Conservation (phyloP, 78 protist genomes). For the Dictyostelium capitatum region DNA sequence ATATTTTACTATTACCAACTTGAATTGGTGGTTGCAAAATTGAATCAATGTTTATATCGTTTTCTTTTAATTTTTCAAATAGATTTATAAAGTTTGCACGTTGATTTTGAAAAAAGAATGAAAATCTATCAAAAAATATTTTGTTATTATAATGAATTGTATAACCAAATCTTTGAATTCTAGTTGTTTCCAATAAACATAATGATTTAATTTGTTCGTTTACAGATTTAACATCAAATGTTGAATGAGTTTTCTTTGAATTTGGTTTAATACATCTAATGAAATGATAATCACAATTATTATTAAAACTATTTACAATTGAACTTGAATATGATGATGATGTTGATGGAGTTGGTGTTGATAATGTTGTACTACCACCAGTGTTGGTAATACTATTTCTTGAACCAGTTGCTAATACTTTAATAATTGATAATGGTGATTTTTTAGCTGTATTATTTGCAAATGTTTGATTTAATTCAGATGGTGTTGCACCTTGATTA, state of each 20-base stretch:
- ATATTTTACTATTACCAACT: conserved; percentile 11
- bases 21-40: conserved; percentile 31
- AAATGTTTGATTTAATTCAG: neutral
- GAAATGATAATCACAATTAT: conserved; percentile 83
- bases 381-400: neutral
- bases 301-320: neutral
- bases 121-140: conserved; percentile 79
- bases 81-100: neutral
- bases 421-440: conserved; percentile 66
- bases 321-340: neutral
- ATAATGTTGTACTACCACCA: neutral
- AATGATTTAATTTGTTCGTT: conserved; percentile 88
- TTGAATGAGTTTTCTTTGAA: conserved; percentile 39
- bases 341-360: neutral
- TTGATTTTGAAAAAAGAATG: conserved; percentile 45
- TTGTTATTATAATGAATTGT: conserved; percentile 80
- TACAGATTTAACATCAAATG: conserved; percentile 47
- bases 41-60: conserved; percentile 25
- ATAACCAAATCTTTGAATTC: conserved; percentile 91
- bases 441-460: neutral
- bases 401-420: conserved; percentile 60
- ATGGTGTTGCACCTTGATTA: neutral
- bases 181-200: conserved; percentile 84
- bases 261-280: conserved; percentile 95
- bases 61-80: conserved; percentile 49